Percentiles rank a stretch among this genome's conserved stretches.
These are phyloP conservation scores for Plasmodium inui DNA, from an alignment of 169 alveolate species.

Conservation along the genomic window DNA sequence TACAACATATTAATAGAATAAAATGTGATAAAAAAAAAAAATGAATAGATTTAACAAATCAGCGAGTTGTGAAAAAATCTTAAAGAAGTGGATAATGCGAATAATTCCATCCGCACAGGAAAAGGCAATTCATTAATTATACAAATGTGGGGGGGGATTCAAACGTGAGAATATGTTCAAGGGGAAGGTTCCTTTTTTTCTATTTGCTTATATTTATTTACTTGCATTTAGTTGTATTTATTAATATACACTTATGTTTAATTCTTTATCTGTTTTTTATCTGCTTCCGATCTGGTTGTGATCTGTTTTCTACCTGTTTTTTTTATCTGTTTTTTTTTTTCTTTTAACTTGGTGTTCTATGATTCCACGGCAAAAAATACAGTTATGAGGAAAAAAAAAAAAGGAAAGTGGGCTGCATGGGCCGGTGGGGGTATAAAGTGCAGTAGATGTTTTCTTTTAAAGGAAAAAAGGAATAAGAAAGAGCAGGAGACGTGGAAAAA, in stretches of 20 bases:
- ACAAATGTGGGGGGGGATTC: neutral
- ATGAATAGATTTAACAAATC: constrained; percentile 1
- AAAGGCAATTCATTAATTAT: neutral
- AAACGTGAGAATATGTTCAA: neutral
- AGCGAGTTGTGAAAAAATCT: constrained; percentile 10
- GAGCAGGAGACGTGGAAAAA: neutral
- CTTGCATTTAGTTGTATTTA: neutral
- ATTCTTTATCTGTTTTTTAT: neutral
- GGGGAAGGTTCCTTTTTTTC: neutral
- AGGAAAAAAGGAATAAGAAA: neutral
- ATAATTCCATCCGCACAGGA: neutral
- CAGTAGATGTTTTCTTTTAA: neutral
- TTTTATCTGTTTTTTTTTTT: neutral
- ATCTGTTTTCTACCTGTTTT: neutral
- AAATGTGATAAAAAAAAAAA: neutral
- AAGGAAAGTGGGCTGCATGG: neutral
- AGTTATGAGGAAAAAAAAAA: neutral
- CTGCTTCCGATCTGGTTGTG: too few species aligned
- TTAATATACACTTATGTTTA: neutral
- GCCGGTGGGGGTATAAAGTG: neutral
- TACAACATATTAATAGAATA: neutral
- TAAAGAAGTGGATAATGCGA: neutral
- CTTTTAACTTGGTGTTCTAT: neutral
- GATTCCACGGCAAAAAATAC: neutral
- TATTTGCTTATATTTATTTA: neutral